phyloP scores from a whole-genome alignment of 306 rosid genomes.

The Prinsepia uniflora region DNA sequence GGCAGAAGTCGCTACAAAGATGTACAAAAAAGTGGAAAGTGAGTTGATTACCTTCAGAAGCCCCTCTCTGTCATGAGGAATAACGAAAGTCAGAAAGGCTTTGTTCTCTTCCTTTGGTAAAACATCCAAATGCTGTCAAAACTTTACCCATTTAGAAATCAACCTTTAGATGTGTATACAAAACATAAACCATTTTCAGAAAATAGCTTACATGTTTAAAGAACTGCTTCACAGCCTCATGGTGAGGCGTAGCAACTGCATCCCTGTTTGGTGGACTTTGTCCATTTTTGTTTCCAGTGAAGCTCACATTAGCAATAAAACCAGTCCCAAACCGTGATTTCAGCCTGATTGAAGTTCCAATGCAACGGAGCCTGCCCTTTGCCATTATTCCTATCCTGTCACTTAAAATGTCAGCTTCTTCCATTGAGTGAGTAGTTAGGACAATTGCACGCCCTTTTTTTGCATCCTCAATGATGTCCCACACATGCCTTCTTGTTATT shows the following conservation, averaged over 20 bases:
- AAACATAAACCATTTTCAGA: constrained; percentile 12
- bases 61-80: constrained; percentile 78
- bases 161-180: neutral
- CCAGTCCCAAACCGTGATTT: constrained; percentile 89
- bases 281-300: constrained; percentile 38
- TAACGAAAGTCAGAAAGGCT: constrained; percentile 61
- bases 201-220: constrained; percentile 64
- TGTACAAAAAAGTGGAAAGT: neutral
- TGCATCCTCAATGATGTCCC: constrained; percentile 88
- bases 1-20: neutral
- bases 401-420: constrained; percentile 92
- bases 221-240: constrained; percentile 67
- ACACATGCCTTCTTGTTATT: constrained; percentile 89
- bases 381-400: constrained; percentile 97
- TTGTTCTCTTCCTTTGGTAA: constrained; percentile 76
- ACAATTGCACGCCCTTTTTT: constrained; percentile 83
- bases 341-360: constrained; percentile 83
- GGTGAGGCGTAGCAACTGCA: constrained; percentile 33
- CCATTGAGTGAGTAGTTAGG: constrained; percentile 96
- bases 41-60: constrained; percentile 47
- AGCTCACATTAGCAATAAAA: constrained; percentile 68
- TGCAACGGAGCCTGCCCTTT: constrained; percentile 86
- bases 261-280: constrained; percentile 39
- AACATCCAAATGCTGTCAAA: constrained; percentile 68
- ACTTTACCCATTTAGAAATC: constrained; percentile 32